Conservation (phyloP, 208 protist genomes). For the Acanthamoeba culbertsoni region DNA sequence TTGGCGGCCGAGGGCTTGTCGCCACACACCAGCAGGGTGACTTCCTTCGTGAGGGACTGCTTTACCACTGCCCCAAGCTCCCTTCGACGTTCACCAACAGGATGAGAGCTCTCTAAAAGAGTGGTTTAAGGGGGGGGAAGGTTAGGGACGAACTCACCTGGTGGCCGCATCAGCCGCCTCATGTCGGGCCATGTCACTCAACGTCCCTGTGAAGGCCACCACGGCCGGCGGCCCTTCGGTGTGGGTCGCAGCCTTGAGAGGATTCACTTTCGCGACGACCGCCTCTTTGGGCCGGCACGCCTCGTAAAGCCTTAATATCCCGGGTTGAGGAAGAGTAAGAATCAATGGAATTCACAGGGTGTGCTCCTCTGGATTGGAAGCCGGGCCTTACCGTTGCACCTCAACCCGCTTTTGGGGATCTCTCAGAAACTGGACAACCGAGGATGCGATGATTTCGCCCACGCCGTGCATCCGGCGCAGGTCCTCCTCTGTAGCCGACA, state of each 20-base stretch:
- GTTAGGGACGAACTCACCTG: not conserved
- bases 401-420: not conserved
- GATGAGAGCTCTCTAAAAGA: not conserved
- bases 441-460: not conserved
- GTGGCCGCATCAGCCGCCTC: not conserved
- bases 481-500: not conserved
- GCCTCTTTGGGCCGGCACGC: not conserved
- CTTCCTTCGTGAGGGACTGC: not conserved
- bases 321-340: too few relatives aligned
- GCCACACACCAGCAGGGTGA: slow-evolving; percentile 24
- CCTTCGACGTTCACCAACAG: not conserved
- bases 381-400: not conserved
- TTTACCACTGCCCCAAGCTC: not conserved
- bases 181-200: not conserved
- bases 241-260: not conserved
- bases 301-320: not conserved
- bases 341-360: too few relatives aligned
- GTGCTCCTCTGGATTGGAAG: too few relatives aligned
- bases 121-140: not conserved
- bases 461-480: slow-evolving; percentile 1
- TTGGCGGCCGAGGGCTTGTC: slow-evolving; percentile 16
- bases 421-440: not conserved
- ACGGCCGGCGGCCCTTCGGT: not conserved
- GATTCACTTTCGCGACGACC: not conserved
- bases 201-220: not conserved